A percentile compares a stretch with the other conserved stretches of the same genome.
These are phyloP conservation scores for Laetiporus sulphureus DNA, from an alignment of 1,284 basidiomycete genomes.

Conservation along the genomic window DNA sequence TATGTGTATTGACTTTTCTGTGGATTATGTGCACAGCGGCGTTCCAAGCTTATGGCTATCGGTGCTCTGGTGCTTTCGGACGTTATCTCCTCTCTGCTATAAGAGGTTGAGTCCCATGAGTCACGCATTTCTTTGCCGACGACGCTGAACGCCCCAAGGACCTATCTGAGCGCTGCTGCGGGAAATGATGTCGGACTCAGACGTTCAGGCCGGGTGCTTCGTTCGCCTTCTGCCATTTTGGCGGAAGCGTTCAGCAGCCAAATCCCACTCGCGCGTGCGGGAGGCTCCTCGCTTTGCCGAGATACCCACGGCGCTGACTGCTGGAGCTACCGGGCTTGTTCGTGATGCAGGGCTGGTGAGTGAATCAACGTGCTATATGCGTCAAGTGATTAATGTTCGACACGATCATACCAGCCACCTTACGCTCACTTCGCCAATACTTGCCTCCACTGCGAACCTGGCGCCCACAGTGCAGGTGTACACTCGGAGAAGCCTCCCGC, in stretches of 20 bases:
- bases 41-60: no score
- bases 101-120: no score
- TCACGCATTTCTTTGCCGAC: no score
- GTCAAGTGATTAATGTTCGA: not conserved
- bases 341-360: not conserved
- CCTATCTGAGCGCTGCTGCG: no score
- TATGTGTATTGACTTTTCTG: no score
- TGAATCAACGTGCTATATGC: not conserved
- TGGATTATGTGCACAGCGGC: no score
- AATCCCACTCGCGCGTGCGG: not conserved
- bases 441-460: conserved; percentile 1
- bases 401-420: not conserved
- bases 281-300: not conserved
- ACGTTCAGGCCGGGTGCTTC: conserved; percentile 1
- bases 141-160: no score
- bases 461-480: not conserved
- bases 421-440: conserved; percentile 2
- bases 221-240: not conserved
- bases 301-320: no score
- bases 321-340: not conserved
- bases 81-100: no score
- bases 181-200: not conserved
- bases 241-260: not conserved
- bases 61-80: no score
- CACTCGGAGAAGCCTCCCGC: conserved; percentile 15